These are phyloP conservation scores for Mortierella sp. DNA, from an alignment of 371 early-diverging fungal species.

Conservation along the genomic window DNA sequence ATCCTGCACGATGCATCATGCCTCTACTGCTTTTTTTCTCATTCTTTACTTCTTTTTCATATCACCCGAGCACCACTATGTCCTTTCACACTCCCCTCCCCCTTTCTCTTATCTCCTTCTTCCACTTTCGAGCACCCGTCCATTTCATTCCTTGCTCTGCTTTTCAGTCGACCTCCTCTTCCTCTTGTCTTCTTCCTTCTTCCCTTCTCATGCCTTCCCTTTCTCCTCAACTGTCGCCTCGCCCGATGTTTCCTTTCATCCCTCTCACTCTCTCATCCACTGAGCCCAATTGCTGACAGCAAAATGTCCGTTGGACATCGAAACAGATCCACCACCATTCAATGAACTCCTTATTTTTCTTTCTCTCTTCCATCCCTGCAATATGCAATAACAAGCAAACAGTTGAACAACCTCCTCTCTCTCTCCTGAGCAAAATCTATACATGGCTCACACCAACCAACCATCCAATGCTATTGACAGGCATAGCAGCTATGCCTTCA, in stretches of 20 bases:
- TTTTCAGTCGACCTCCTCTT: neutral
- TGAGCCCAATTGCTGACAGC: slow-evolving; percentile 13
- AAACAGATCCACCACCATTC: neutral
- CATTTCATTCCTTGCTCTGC: neutral
- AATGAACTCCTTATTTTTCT: neutral
- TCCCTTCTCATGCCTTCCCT: neutral
- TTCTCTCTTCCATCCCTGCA: neutral
- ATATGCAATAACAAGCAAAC: too few species aligned
- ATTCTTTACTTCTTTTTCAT: neutral
- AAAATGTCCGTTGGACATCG: neutral
- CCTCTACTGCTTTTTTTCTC: neutral
- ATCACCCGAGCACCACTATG: slow-evolving; percentile 5
- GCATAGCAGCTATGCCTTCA: neutral
- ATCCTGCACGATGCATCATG: slow-evolving; percentile 8
- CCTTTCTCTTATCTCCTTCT: neutral
- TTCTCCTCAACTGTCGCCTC: neutral
- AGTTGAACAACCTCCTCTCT: neutral
- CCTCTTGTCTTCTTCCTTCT: neutral
- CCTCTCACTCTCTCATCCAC: neutral
- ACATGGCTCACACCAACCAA: slow-evolving; percentile 8
- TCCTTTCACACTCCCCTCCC: neutral
- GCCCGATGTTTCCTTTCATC: neutral
- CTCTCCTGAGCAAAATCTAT: neutral
- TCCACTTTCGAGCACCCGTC: neutral
- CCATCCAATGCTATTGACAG: neutral